These are phyloP conservation scores for Backusella westeae DNA, from an alignment of 192 early-diverging fungal genomes.

Conservation along the genomic window DNA sequence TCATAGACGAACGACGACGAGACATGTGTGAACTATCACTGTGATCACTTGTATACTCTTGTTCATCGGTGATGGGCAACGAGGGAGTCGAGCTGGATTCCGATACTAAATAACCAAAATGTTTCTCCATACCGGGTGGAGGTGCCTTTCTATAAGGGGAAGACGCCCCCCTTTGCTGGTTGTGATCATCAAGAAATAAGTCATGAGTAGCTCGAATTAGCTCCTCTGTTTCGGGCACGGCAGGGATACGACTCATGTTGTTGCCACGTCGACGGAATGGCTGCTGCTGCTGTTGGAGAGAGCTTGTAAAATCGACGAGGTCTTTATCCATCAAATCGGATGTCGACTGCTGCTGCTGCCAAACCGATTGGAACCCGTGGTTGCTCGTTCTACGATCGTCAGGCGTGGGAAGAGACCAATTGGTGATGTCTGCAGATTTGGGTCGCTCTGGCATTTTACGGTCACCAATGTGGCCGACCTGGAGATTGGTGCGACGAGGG, in stretches of 20 bases:
- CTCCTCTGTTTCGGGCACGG: slow-evolving; percentile 8
- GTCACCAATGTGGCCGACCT: slow-evolving; percentile 31
- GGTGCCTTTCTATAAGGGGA: background rate
- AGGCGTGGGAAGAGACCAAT: slow-evolving; percentile 21
- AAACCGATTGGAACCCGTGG: slow-evolving; percentile 3
- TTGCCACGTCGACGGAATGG: background rate
- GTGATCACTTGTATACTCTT: slow-evolving; percentile 34
- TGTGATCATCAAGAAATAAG: background rate
- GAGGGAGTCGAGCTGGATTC: background rate
- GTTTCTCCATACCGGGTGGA: slow-evolving; percentile 10
- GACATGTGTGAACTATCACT: slow-evolving; percentile 23
- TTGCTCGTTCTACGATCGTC: slow-evolving; percentile 13
- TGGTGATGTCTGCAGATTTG: slow-evolving; percentile 24
- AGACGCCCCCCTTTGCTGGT: background rate
- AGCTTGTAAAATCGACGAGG: slow-evolving; percentile 13
- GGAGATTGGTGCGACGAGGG: background rate
- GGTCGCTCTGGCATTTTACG: slow-evolving; percentile 21
- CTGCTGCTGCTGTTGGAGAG: background rate
- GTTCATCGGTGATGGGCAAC: background rate
- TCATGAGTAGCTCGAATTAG: background rate
- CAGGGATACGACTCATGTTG: slow-evolving; percentile 8
- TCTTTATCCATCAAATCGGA: background rate
- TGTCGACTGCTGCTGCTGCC: background rate
- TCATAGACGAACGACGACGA: slow-evolving; percentile 3
- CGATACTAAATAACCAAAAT: slow-evolving; percentile 14